Evolutionary conservation across 2,329 filamentous ascomycete species (phyloP).

Genomic region (Penicillium sp.): DNA sequence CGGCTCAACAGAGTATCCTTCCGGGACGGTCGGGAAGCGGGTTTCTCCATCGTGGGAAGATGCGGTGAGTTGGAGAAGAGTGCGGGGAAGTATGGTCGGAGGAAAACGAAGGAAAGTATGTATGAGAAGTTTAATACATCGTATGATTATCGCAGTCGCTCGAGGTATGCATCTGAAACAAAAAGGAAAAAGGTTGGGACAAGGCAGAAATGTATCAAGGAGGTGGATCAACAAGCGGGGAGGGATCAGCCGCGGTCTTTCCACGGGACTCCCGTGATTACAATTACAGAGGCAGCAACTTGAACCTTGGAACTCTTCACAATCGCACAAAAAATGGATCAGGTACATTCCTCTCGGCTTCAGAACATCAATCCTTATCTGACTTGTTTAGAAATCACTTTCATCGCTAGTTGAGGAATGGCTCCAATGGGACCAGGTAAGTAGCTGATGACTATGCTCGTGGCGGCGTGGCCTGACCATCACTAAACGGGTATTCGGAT

Average conservation of each 20-base stretch:
- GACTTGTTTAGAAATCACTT: slow-evolving; percentile 31
- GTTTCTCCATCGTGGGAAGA: slow-evolving; percentile 20
- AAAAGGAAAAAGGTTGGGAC: background rate
- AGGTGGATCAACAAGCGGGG: slow-evolving; percentile 24
- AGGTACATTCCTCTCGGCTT: slow-evolving; percentile 12
- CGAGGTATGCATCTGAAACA: background rate
- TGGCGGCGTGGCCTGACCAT: slow-evolving; percentile 15
- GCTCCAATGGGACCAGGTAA: slow-evolving; percentile 58
- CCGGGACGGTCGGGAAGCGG: slow-evolving; percentile 25
- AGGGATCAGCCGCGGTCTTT: slow-evolving; percentile 17
- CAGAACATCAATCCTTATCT: background rate
- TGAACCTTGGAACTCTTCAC: background rate
- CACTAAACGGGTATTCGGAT: slow-evolving; percentile 4
- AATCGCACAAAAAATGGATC: slow-evolving; percentile 26
- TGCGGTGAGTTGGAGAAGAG: slow-evolving; percentile 4
- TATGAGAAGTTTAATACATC: background rate
- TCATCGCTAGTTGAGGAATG: slow-evolving; percentile 53
- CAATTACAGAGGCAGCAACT: background rate
- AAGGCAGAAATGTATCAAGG: slow-evolving; percentile 14
- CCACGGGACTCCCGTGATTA: slow-evolving; percentile 6
- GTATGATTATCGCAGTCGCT: background rate
- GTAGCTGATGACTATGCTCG: background rate
- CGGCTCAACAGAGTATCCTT: slow-evolving; percentile 58
- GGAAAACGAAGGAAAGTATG: background rate
- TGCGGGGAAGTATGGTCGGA: background rate